Evolutionary conservation across 2,329 filamentous ascomycete species (phyloP).

Genomic region (Didymella pomorum): DNA sequence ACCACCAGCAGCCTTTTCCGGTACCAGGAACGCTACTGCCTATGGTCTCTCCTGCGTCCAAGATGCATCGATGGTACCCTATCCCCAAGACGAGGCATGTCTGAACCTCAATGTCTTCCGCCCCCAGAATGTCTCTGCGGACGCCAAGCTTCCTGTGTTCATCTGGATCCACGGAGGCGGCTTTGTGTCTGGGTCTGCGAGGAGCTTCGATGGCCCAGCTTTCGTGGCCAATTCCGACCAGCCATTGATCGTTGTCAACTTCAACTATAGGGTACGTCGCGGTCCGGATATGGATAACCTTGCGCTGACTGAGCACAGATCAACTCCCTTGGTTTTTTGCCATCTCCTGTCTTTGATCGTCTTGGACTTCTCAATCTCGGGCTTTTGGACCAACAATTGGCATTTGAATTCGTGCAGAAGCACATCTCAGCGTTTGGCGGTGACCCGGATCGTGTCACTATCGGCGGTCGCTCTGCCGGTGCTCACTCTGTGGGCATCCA

Average conservation of each 20-base stretch:
- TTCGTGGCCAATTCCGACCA: conserved; percentile 37
- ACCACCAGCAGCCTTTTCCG: conserved; percentile 51
- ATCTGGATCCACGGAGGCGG: conserved; percentile 43
- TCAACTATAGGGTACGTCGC: conserved; percentile 38
- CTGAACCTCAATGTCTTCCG: conserved; percentile 41
- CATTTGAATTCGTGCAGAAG: conserved; percentile 48
- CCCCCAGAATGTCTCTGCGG: conserved; percentile 25
- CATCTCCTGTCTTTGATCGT: conserved; percentile 35
- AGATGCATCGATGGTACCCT: conserved; percentile 47
- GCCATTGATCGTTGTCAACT: conserved; percentile 37
- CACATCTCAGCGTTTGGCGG: conserved; percentile 53
- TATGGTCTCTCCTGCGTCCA: conserved; percentile 56
- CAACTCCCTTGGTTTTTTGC: conserved; percentile 39
- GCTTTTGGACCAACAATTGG: conserved; percentile 31
- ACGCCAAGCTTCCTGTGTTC: conserved; percentile 36
- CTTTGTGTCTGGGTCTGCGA: conserved; percentile 32
- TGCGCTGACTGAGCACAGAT: conserved; percentile 12
- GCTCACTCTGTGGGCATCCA: conserved; percentile 42
- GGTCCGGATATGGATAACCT: no score
- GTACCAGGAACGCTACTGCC: conserved; percentile 45
- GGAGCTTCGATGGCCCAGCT: conserved; percentile 38
- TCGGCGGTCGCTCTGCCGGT: conserved; percentile 51
- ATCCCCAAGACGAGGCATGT: conserved; percentile 34
- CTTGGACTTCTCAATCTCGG: conserved; percentile 41
- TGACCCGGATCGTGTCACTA: conserved; percentile 47